Conservation (phyloP, 2,329 filamentous ascomycete genomes). For the Juglanconis oblonga region DNA sequence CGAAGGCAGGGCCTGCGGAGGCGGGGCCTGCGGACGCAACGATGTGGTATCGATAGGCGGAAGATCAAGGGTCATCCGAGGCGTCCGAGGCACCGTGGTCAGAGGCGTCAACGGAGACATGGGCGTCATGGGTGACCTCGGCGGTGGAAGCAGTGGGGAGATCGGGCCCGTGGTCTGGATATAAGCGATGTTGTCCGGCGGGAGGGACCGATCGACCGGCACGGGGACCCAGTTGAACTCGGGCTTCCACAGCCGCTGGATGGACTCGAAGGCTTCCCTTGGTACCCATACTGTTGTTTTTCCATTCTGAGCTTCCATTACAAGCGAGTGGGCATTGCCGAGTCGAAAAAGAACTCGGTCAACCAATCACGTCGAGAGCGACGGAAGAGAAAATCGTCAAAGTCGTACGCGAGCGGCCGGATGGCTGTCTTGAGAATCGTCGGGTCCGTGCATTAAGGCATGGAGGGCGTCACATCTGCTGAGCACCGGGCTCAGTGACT, state of each 20-base stretch:
- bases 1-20: no score
- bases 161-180: constrained; percentile 1
- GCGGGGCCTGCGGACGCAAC: neutral
- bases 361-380: neutral
- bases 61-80: neutral
- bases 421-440: neutral
- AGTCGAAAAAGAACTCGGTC: neutral
- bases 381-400: neutral
- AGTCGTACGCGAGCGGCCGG: neutral
- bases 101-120: neutral
- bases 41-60: neutral
- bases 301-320: constrained; percentile 15
- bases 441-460: constrained; percentile 7
- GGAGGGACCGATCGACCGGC: constrained; percentile 15
- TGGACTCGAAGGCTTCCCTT: constrained; percentile 15
- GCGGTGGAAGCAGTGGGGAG: constrained; percentile 1
- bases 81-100: neutral
- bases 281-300: constrained; percentile 19
- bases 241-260: constrained; percentile 16
- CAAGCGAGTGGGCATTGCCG: constrained; percentile 14
- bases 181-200: constrained; percentile 13
- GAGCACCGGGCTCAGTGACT: constrained; percentile 12
- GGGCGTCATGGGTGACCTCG: neutral
- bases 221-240: constrained; percentile 17
- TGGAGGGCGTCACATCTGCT: constrained; percentile 3